Evolutionary conservation across 2,329 filamentous ascomycete species (phyloP).

Genomic region (Helotiales sp.): DNA sequence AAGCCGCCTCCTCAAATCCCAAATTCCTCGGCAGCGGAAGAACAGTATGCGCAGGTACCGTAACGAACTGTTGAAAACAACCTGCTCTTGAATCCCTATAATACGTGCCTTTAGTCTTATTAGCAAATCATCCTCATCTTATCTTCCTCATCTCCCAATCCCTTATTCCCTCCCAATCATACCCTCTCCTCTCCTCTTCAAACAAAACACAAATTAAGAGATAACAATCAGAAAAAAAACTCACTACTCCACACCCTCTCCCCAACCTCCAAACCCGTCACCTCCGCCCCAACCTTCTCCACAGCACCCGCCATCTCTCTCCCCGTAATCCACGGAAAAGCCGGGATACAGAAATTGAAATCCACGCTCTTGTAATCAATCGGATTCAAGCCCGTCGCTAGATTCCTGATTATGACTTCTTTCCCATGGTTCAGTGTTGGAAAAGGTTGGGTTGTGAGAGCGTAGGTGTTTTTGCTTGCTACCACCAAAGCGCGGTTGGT

Average conservation of each 20-base stretch:
- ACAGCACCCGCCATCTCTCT: conserved; percentile 25
- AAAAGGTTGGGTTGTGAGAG: conserved; percentile 36
- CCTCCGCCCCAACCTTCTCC: conserved; percentile 16
- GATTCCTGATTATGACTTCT: conserved; percentile 39
- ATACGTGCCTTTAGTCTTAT: conserved; percentile 37
- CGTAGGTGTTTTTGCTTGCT: conserved; percentile 28
- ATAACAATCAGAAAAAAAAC: background rate
- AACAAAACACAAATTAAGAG: too few relatives aligned
- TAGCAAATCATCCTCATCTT: conserved; percentile 21
- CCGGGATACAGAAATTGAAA: conserved; percentile 43
- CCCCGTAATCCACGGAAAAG: conserved; percentile 26
- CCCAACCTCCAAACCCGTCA: conserved; percentile 18
- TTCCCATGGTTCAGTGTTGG: conserved; percentile 37
- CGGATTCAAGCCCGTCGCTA: conserved; percentile 43
- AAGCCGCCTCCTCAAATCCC: conserved; percentile 37
- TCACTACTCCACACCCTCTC: conserved; percentile 32
- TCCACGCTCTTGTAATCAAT: conserved; percentile 45
- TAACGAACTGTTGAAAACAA: conserved; percentile 44
- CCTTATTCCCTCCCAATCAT: too few relatives aligned
- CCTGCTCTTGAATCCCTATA: conserved; percentile 43
- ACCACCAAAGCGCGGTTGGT: conserved; percentile 31
- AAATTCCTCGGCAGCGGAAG: conserved; percentile 38
- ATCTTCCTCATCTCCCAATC: background rate
- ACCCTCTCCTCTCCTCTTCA: too few relatives aligned
- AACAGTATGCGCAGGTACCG: conserved; percentile 44